Evolutionary conservation across 2,329 filamentous ascomycete species (phyloP), one percentile per base, ranked within the genome.

Genomic region (Dothideomycetes sp.): DNA sequence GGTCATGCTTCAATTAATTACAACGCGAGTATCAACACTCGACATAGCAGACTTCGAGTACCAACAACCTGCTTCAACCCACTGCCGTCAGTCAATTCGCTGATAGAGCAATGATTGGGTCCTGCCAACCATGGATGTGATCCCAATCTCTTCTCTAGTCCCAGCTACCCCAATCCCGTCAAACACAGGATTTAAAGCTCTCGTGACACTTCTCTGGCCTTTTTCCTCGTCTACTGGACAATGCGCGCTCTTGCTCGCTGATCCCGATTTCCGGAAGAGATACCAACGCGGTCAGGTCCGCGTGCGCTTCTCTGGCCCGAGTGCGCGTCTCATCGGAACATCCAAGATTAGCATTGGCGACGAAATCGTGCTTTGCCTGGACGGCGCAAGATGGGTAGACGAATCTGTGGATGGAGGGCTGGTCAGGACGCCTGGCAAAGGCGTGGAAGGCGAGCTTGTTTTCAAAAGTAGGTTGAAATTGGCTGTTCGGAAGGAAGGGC

Each of bases 131-230:
- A 41, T 41, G 39, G 34, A 41, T 12, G 32, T 37, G 18, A 24
- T 53, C 5, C 49, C 53, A 5, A 60, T 60, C 32, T 48, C 51
- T 3, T 44, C 45, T 22, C 50, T 60, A 19, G 42, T 47, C 18
- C 49, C 54, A n/a, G 39, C 44, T n/a, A 39, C 43, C 14, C 16
- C 45, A 14, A 49, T 50, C 16, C 51, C 50, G 5, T 17, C 40
- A 8, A 42, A 50, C 38, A 52, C 54, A 31, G 47, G 50, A 4
- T 56, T 94, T 22, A 72, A 75, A 42, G 87, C 84, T 30, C 69
- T 83, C 12, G 76, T 95, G 16, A 89, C 86, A 7, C 76, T 96
- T 27, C 79, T 85, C 42, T 96, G 89, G 88, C 89, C 89, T 0
- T 95, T 85, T 60, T 94, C 84, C 47, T 82, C 81, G 16, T 77